Evolutionary conservation across 192 early-diverging fungal genomes (phyloP).

Genomic region (Coemansia sp.): DNA sequence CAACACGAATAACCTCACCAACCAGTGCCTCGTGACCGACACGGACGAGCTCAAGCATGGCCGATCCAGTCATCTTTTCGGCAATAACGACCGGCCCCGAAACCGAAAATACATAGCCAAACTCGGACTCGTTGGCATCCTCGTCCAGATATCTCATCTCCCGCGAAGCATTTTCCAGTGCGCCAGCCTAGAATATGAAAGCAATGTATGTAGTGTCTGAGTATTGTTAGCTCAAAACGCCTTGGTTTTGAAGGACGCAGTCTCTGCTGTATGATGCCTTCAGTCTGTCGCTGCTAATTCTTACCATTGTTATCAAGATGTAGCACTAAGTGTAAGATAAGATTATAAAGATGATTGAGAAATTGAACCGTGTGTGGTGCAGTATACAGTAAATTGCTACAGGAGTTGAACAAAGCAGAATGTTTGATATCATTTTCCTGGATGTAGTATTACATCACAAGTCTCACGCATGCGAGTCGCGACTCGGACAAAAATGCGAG

Average conservation of each 20-base stretch:
- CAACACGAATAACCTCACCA: constrained; percentile 99
- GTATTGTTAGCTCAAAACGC: background rate
- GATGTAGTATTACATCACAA: too few relatives aligned
- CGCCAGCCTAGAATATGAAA: constrained; percentile 71
- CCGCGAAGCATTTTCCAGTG: constrained; percentile 83
- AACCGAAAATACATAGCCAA: constrained; percentile 95
- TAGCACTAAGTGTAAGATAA: too few relatives aligned
- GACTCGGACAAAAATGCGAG: too few relatives aligned
- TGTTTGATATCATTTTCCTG: too few relatives aligned
- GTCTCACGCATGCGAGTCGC: too few relatives aligned
- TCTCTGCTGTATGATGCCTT: background rate
- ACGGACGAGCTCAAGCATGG: constrained; percentile 99
- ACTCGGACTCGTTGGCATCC: constrained; percentile 83
- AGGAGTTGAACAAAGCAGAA: too few relatives aligned
- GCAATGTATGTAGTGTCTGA: too few relatives aligned
- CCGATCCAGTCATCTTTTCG: constrained; percentile 94
- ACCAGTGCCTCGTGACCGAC: constrained; percentile 97
- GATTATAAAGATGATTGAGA: too few relatives aligned
- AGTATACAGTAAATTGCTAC: too few relatives aligned
- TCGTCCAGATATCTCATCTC: constrained; percentile 75
- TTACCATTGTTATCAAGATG: constrained; percentile 13
- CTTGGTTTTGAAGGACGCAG: background rate
- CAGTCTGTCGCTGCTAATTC: background rate
- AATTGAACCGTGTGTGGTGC: too few relatives aligned
- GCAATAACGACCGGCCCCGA: constrained; percentile 99